Conservation (phyloP, 2,329 filamentous ascomycete genomes). For the Arachnopeziza araneosa region DNA sequence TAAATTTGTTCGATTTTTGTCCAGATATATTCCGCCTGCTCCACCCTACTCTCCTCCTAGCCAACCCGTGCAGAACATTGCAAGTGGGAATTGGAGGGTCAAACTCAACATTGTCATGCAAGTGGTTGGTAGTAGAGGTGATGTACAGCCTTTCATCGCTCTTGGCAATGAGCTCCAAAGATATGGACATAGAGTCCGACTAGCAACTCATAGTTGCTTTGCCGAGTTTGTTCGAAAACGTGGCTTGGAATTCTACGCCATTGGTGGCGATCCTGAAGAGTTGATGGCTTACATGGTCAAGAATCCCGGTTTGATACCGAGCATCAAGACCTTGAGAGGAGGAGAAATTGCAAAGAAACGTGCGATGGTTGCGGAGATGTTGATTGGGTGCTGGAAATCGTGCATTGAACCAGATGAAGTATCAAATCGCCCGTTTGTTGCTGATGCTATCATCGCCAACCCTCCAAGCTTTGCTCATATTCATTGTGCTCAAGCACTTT, state of each 20-base stretch:
- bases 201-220: constrained; percentile 52
- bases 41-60: not conserved
- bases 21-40: constrained; percentile 6
- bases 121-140: constrained; percentile 65
- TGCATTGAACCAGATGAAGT: constrained; percentile 56
- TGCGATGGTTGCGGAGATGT: constrained; percentile 66
- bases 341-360: constrained; percentile 70
- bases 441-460: constrained; percentile 26
- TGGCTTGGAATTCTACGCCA: constrained; percentile 53
- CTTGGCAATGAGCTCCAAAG: constrained; percentile 50
- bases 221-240: constrained; percentile 44
- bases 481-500: constrained; percentile 20
- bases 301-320: constrained; percentile 77
- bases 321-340: constrained; percentile 63
- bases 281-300: constrained; percentile 91
- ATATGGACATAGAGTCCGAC: constrained; percentile 48
- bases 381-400: constrained; percentile 77
- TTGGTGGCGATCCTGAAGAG: constrained; percentile 63
- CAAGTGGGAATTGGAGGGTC: constrained; percentile 1
- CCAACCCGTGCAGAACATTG: not conserved
- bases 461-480: constrained; percentile 27
- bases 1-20: constrained; percentile 20
- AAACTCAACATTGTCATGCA: constrained; percentile 66
- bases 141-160: constrained; percentile 70
- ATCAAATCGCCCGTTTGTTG: constrained; percentile 19